These are phyloP conservation scores for Rugonectria rugulosa DNA, from an alignment of 2,329 filamentous ascomycete genomes.

Conservation along the genomic window DNA sequence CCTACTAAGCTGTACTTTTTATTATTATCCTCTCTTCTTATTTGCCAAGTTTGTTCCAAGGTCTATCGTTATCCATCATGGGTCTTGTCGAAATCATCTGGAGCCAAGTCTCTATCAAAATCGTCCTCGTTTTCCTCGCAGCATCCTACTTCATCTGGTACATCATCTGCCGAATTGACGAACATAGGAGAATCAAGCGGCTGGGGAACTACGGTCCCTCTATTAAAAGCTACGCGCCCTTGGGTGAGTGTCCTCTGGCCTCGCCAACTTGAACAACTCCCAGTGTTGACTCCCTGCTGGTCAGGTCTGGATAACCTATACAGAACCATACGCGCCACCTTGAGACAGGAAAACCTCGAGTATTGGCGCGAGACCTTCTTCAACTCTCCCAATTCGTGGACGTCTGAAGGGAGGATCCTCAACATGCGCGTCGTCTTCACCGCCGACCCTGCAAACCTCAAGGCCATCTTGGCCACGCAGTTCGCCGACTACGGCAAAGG, in stretches of 20 bases:
- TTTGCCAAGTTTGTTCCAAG: neutral
- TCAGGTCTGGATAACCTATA: slow-evolving; percentile 70
- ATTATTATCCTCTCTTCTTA: neutral
- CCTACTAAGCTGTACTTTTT: too few relatives aligned
- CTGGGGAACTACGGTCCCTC: slow-evolving; percentile 53
- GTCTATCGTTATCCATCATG: slow-evolving; percentile 44
- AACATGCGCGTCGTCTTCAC: slow-evolving; percentile 75
- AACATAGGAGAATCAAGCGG: slow-evolving; percentile 53
- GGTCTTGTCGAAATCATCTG: slow-evolving; percentile 59
- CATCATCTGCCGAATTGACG: slow-evolving; percentile 48
- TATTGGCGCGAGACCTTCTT: slow-evolving; percentile 66
- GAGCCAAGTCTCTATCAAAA: slow-evolving; percentile 52
- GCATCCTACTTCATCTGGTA: slow-evolving; percentile 49
- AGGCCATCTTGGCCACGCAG: slow-evolving; percentile 86
- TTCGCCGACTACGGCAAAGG: slow-evolving; percentile 88
- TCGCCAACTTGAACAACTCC: neutral
- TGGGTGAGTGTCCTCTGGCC: slow-evolving; percentile 49
- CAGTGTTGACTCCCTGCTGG: neutral
- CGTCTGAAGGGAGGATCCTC: slow-evolving; percentile 65
- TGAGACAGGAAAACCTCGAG: slow-evolving; percentile 64
- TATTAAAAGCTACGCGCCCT: slow-evolving; percentile 51
- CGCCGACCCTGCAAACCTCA: slow-evolving; percentile 87
- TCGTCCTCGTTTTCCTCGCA: slow-evolving; percentile 47
- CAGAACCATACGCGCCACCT: slow-evolving; percentile 60
- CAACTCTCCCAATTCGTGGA: slow-evolving; percentile 54